A percentile compares a stretch with the other conserved stretches of the same genome.
These are phyloP conservation scores for Orbilia oligospora DNA, from an alignment of 2,329 filamentous ascomycete species.

Conservation along the genomic window DNA sequence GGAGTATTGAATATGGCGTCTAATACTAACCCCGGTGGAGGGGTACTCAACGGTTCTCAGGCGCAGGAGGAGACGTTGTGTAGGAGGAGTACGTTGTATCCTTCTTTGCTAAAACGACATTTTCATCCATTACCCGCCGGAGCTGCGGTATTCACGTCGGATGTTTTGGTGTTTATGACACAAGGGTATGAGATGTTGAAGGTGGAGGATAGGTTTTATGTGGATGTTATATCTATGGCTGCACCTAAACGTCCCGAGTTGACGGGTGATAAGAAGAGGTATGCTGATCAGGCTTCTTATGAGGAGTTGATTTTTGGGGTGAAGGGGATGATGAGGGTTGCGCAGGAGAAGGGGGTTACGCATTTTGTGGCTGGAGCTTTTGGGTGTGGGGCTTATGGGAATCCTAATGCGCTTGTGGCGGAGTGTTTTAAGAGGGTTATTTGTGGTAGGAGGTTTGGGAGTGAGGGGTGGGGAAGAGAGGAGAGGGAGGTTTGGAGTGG, in stretches of 20 bases:
- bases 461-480: constrained; percentile 61
- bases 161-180: constrained; percentile 74
- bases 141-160: constrained; percentile 71
- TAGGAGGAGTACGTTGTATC: constrained; percentile 74
- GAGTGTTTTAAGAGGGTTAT: constrained; percentile 71
- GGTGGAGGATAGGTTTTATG: constrained; percentile 72
- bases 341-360: constrained; percentile 68
- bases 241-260: constrained; percentile 74
- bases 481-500: constrained; percentile 67
- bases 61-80: constrained; percentile 76
- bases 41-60: constrained; percentile 74
- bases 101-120: constrained; percentile 74
- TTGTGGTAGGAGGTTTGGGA: constrained; percentile 64
- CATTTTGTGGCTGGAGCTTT: constrained; percentile 75
- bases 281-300: constrained; percentile 70
- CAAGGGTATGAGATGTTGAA: constrained; percentile 67
- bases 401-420: constrained; percentile 74
- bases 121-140: constrained; percentile 74
- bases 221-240: constrained; percentile 74
- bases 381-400: constrained; percentile 77
- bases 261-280: constrained; percentile 66
- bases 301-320: constrained; percentile 73
- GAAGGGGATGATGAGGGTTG: constrained; percentile 72
- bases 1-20: constrained; percentile 77
- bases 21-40: constrained; percentile 74